Base-by-base conservation (phyloP, 139 green algal genomes). In the Coccomyxa sp. region DNA sequence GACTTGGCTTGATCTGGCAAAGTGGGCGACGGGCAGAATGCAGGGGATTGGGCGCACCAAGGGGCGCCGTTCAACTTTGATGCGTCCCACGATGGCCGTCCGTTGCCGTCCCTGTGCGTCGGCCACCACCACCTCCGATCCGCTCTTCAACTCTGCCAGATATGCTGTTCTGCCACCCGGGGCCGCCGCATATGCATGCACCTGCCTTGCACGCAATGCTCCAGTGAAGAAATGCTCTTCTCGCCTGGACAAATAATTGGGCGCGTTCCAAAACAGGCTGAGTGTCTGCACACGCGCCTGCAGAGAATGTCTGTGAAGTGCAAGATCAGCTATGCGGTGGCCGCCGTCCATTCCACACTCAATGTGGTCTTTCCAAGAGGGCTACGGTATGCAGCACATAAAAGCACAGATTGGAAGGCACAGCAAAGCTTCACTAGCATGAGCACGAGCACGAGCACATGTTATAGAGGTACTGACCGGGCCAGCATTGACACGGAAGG, bases 401-500 rank as follows among this genome's bases (percentile, higher is more conserved):
- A 51, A 51, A 51, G 38, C 7, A 51, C 7, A 51, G 3, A 51
- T 51, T 51, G 38, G n/a, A n/a, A n/a, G 38, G 38, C 38, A 51
- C 38, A 51, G 7, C 3, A 51, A 51, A 51, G 38, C 38, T 3
- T 51, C 3, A 51, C 38, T 51, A 7, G 38, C 38, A 51, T 51
- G 38, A 51, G 38, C 38, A 51, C 38, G 7, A 51, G 38, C 38
- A n/a, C n/a, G n/a, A n/a, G n/a, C n/a, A n/a, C n/a, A n/a, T n/a
- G n/a, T n/a, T n/a, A n/a, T n/a, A n/a, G n/a, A 66, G 1, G 38
- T 60, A 81, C 90, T 67, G 58, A 92, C 90, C 77, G 93, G 88
- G 23, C 95, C 96, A 0, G 96, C 96, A 82, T 99, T 99, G n/a
- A 98, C 93, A 10, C 96, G 84, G 86, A 98, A 98, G 11, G 96